These are phyloP conservation scores for Phaseolus lunatus DNA, from an alignment of 306 rosid genomes.

Conservation along the genomic window DNA sequence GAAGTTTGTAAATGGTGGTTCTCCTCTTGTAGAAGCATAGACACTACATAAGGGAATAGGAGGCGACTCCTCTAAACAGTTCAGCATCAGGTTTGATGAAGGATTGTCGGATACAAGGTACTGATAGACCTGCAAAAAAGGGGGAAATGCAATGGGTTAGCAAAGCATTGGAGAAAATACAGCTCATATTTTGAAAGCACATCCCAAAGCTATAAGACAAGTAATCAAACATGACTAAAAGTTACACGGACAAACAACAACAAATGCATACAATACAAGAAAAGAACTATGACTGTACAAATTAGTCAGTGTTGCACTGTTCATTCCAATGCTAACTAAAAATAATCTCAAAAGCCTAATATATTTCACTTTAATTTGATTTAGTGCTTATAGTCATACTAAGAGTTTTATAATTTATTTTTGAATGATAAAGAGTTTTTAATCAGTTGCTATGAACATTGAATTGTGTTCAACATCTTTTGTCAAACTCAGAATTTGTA, in stretches of 20 bases:
- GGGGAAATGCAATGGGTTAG: conserved; percentile 33
- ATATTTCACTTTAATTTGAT: conserved; percentile 30
- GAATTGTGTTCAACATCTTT: neutral
- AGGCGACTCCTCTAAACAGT: conserved; percentile 54
- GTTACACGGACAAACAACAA: neutral
- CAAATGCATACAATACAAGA: neutral
- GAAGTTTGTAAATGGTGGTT: conserved; percentile 89
- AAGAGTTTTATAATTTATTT: neutral
- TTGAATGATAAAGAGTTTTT: neutral
- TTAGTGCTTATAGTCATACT: neutral
- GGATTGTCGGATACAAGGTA: conserved; percentile 67
- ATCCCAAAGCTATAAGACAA: conserved; percentile 11
- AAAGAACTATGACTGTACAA: conserved; percentile 2
- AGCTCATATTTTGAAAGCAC: conserved; percentile 14
- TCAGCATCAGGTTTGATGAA: conserved; percentile 46
- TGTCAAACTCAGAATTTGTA: neutral
- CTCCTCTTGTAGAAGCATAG: conserved; percentile 70
- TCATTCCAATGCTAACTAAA: neutral
- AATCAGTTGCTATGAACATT: neutral
- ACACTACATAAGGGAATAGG: conserved; percentile 77
- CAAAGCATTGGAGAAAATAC: conserved; percentile 3
- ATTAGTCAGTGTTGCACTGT: neutral
- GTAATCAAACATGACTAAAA: conserved; percentile 21
- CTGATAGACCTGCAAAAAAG: conserved; percentile 72
- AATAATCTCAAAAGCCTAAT: conserved; percentile 1